Evolutionary conservation across 164 flowering plant species (phyloP).

Genomic region (Cinnamomum chago): DNA sequence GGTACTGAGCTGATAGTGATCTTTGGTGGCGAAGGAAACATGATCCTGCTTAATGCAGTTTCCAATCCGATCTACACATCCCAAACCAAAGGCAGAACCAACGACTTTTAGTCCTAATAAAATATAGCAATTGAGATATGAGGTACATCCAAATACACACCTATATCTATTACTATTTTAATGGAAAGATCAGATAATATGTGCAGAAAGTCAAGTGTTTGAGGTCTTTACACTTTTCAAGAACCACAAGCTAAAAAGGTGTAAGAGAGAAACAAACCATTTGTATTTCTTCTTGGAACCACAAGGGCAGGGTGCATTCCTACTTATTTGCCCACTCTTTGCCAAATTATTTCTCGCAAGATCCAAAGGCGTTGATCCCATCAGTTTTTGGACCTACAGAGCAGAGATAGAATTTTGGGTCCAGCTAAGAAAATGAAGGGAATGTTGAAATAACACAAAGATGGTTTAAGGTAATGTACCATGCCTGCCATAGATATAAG

Average conservation of each 20-base stretch:
- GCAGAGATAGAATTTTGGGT: background rate
- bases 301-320: slow-evolving; percentile 90
- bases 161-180: too few relatives aligned
- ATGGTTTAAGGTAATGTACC: background rate
- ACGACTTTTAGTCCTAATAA: too few relatives aligned
- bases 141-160: too few relatives aligned
- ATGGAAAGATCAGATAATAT: too few relatives aligned
- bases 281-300: slow-evolving; percentile 94
- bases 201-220: background rate
- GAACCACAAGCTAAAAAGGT: background rate
- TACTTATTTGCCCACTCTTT: slow-evolving; percentile 85
- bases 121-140: too few relatives aligned
- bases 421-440: background rate
- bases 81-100: too few relatives aligned
- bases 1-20: too few relatives aligned
- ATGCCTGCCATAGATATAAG: background rate
- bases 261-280: slow-evolving; percentile 37
- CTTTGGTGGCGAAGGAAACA: too few relatives aligned
- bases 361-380: slow-evolving; percentile 89
- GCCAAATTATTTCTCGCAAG: slow-evolving; percentile 84
- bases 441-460: background rate
- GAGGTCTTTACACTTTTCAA: background rate
- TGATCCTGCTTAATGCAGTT: too few relatives aligned
- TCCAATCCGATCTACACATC: too few relatives aligned
- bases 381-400: slow-evolving; percentile 74